phyloP scores from a whole-genome alignment of 2,329 filamentous ascomycete genomes.

The Pseudogymnoascus sp. region DNA sequence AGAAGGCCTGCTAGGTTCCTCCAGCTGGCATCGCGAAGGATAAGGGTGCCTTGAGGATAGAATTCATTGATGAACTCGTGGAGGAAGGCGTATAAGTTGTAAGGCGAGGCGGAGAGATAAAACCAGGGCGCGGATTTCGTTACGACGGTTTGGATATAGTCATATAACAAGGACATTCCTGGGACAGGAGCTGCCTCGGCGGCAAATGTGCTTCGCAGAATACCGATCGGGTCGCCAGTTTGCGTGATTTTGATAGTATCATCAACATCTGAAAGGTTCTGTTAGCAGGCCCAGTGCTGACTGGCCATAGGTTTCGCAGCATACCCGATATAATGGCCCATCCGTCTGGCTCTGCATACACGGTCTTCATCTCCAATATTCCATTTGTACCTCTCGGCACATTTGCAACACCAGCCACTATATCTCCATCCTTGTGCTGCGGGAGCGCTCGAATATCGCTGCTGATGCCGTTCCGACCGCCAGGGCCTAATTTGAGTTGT shows the following conservation, averaged over 20 bases:
- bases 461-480: conserved; percentile 63
- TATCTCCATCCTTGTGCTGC: conserved; percentile 37
- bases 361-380: conserved; percentile 56
- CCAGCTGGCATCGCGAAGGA: conserved; percentile 80
- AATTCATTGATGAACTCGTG: conserved; percentile 60
- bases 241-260: conserved; percentile 91
- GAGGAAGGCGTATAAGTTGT: conserved; percentile 87
- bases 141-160: conserved; percentile 47
- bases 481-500: conserved; percentile 55
- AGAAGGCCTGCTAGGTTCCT: conserved; percentile 75
- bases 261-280: conserved; percentile 61
- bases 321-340: conserved; percentile 74
- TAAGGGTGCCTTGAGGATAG: conserved; percentile 70
- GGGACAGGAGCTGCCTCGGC: conserved; percentile 61
- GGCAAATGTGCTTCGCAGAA: conserved; percentile 76
- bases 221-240: conserved; percentile 70
- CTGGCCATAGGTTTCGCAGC: conserved; percentile 12
- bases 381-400: conserved; percentile 46
- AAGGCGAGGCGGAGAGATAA: conserved; percentile 88
- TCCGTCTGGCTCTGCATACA: conserved; percentile 66
- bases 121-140: conserved; percentile 66
- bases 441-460: conserved; percentile 51
- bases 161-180: conserved; percentile 82
- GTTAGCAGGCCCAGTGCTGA: neutral
- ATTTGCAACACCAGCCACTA: conserved; percentile 38